A percentile compares a stretch with the other conserved stretches of the same genome.
Conservation (phyloP, 2,329 filamentous ascomycete genomes). For the Chrysoporthe cubensis region DNA sequence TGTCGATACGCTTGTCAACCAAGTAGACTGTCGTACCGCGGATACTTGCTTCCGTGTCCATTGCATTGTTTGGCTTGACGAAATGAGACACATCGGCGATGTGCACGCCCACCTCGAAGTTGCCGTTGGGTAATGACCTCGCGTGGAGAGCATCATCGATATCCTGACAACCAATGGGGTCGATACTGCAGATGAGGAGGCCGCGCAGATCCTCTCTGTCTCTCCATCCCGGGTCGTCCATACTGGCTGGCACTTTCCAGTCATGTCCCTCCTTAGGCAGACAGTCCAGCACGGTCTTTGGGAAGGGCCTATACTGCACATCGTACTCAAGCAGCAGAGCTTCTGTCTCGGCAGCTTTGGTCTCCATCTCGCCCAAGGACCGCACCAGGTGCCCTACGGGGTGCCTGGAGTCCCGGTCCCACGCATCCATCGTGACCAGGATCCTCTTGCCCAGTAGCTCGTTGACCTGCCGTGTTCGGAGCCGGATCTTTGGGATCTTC, state of each 20-base stretch:
- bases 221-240: constrained; percentile 83
- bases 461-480: constrained; percentile 86
- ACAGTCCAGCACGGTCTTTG: constrained; percentile 93
- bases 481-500: constrained; percentile 91
- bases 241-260: constrained; percentile 86
- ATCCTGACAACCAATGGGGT: constrained; percentile 93
- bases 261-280: constrained; percentile 88
- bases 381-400: constrained; percentile 93
- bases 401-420: constrained; percentile 92
- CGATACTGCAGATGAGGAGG: constrained; percentile 94
- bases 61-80: constrained; percentile 93
- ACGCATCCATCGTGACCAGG: constrained; percentile 90
- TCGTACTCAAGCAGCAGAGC: constrained; percentile 93
- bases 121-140: constrained; percentile 81
- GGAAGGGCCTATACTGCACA: constrained; percentile 96
- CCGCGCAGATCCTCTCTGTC: constrained; percentile 82
- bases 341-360: constrained; percentile 96
- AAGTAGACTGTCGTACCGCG: constrained; percentile 96
- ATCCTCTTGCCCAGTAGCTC: constrained; percentile 91
- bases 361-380: constrained; percentile 90
- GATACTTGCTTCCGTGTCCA: constrained; percentile 94
- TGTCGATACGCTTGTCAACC: constrained; percentile 98
- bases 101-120: constrained; percentile 94
- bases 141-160: constrained; percentile 98
- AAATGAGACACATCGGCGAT: constrained; percentile 99